Base-by-base conservation (phyloP, 768 basidiomycete species). In the Termitomyces bulborhizus region DNA sequence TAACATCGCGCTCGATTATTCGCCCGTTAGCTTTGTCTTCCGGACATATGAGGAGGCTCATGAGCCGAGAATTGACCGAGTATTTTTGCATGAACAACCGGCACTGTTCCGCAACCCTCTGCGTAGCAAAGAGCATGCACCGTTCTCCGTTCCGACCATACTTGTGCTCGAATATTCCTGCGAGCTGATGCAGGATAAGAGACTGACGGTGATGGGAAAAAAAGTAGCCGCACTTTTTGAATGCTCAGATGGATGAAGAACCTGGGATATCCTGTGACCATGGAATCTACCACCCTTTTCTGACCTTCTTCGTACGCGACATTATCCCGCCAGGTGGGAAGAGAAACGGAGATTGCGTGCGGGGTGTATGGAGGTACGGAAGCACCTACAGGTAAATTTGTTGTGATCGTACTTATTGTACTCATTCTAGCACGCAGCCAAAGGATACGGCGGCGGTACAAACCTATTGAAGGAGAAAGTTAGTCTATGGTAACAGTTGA, bases 331-430 rank as follows among this genome's bases (percentile, higher is more conserved):
- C 95, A 98, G 31, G 83, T 94, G 0, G 95, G 95, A 1, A 98
- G 78, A 7, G 92, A 94, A n/a, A 96, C 93, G 2, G 93, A 95
- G 60, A 96, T 91, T 12, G 94, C 95, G 63, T 98, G 95, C 11
- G 86, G 83, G 3, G 83, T 87, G 65, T 81, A 76, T 2, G 85
- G 80, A 16, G 87, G 87, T 1, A 88, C 76, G 4, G 86, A 59
- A 26, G 68, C 65, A 3, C 87, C 87, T 3, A 80, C 55, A 26
- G 72, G 64, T 41, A 75, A 61, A 47, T 68, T 61, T n/a, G 54
- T 34, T 11, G 47, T 59, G 54, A 44, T 53, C 26, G 55, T 56
- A 16, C 27, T 58, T 1, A 56, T 55, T 27, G 55, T 51, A 31
- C 56, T 60, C 61, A 64, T 62, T 52, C 24, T 36, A 36, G 46